A percentile compares a stretch with the other conserved stretches of the same genome.
Conservation (phyloP, 495 filamentous ascomycete genomes). For the Glarea lozoyensis region DNA sequence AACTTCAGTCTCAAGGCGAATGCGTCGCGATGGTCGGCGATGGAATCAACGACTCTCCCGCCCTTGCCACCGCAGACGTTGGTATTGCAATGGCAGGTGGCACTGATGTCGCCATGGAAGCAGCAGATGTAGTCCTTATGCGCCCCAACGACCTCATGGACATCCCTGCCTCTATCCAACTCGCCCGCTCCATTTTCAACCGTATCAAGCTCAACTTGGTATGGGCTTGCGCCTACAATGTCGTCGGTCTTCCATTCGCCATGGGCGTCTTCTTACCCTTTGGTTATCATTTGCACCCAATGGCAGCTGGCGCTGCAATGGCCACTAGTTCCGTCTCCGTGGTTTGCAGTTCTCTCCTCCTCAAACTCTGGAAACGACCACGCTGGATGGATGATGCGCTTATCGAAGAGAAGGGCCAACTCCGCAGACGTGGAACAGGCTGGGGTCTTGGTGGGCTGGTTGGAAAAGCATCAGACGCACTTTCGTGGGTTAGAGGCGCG, state of each 20-base stretch:
- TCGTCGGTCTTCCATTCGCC: constrained; percentile 87
- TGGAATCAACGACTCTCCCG: constrained; percentile 97
- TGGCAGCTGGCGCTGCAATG: constrained; percentile 95
- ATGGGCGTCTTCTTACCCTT: constrained; percentile 93
- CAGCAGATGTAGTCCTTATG: constrained; percentile 95
- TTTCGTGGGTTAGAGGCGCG: constrained; percentile 24
- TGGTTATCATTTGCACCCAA: constrained; percentile 80
- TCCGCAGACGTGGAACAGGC: constrained; percentile 34
- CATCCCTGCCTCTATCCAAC: constrained; percentile 74
- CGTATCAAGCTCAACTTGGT: constrained; percentile 90
- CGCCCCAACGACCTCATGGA: constrained; percentile 82
- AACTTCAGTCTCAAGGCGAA: constrained; percentile 61
- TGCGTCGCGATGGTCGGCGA: constrained; percentile 96
- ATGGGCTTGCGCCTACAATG: constrained; percentile 90
- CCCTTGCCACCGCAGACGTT: constrained; percentile 83
- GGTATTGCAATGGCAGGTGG: constrained; percentile 89
- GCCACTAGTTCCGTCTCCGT: constrained; percentile 84
- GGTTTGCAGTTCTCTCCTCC: constrained; percentile 68
- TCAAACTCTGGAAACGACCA: constrained; percentile 84
- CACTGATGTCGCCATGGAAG: constrained; percentile 97
- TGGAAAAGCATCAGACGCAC: constrained; percentile 29
- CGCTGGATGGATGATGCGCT: constrained; percentile 77
- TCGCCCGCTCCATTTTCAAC: constrained; percentile 77
- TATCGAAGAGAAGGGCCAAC: constrained; percentile 42
- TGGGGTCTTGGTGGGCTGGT: constrained; percentile 35